Base-by-base conservation (phyloP, 176 grass and related monocot species). In the Hordeum marinum region DNA sequence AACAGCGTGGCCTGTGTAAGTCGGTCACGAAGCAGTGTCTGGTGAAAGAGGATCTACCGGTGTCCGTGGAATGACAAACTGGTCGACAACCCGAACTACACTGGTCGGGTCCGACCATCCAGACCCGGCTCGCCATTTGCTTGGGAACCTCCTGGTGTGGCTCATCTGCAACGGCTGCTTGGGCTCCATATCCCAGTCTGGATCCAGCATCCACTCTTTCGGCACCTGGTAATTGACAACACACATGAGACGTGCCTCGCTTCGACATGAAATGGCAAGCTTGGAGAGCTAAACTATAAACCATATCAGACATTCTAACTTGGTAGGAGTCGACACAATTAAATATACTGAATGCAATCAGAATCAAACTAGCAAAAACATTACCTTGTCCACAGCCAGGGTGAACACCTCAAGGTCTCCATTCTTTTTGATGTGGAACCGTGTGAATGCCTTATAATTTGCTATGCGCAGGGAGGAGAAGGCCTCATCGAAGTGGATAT, bases 391-490 rank as follows among this genome's bases (percentile, higher is more conserved):
- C 66, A 99, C 88, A 24, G 97, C 94, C 84, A 99, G 80, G 39
- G 91, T 96, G 77, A 92, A 96, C 14, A 96, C 88, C 77, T 99
- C 97, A 46, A 99, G 93, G 12, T 99, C 91, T 52, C 97, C 97
- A 76, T 80, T 84, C 63, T 84, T 83, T 67, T 92, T 96, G 26
- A 99, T 96, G 77, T 99, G 97, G 72, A 96, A 94, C 37, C 88
- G 84, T 8, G 93, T 99, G 40, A 99, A 89, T 9, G 94, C 91
- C 88, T 99, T 99, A 21, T 94, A 99, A 67, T 99, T 99, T 36
- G 96, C 96, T 78, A 99, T 99, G 41, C 94, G 93, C 52, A 96
- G 82, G 1, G 97, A 99, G 52, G 97, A 99, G 68, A 99, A 99
- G 18, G 97, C 97, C 84, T 99, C 97, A 36, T 99, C 97, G 13